phyloP scores from a whole-genome alignment of 2,329 filamentous ascomycete genomes.

The Colletotrichum falcatum region DNA sequence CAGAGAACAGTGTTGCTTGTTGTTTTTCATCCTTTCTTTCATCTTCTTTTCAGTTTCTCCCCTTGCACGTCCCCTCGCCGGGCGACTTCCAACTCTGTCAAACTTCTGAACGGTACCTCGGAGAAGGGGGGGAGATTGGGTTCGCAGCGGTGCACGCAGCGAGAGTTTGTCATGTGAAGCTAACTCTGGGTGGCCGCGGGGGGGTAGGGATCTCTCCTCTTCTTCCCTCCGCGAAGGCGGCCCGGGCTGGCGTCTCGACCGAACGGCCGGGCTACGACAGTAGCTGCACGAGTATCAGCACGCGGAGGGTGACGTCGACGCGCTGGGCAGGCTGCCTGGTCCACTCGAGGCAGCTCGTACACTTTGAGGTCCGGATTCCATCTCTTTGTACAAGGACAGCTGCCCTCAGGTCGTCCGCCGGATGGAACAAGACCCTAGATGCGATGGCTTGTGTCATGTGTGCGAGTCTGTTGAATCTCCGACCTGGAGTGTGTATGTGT shows the following conservation, averaged over 20 bases:
- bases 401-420: too few relatives aligned
- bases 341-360: neutral
- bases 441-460: neutral
- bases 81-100: neutral
- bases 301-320: neutral
- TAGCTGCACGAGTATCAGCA: neutral
- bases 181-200: neutral
- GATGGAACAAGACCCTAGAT: too few relatives aligned
- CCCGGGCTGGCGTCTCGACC: neutral
- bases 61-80: neutral
- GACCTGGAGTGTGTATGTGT: neutral
- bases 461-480: neutral
- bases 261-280: neutral
- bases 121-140: too few relatives aligned
- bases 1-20: neutral
- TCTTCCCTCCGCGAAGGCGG: neutral
- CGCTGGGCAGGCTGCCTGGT: neutral
- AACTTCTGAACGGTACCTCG: neutral
- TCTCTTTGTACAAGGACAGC: neutral
- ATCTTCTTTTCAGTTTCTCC: neutral
- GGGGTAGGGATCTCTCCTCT: neutral
- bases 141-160: neutral
- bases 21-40: neutral
- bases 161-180: constrained; percentile 37
- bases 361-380: neutral